Evolutionary conservation across 371 early-diverging fungal species (phyloP).

Genomic region (Rhizopus delemar): DNA sequence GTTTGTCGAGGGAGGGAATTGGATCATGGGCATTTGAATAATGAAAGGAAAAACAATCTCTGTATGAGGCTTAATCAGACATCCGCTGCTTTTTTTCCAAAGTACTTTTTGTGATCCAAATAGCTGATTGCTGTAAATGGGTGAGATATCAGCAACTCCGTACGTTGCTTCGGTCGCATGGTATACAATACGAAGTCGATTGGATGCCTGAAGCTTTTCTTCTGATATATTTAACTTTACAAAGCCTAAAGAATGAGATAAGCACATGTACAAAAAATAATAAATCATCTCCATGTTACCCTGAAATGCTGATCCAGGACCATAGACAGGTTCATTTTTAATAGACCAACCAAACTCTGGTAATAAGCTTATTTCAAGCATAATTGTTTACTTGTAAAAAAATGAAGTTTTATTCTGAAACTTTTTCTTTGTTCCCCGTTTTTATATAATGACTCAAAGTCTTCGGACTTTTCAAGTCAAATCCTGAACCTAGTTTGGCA

Average conservation of each 20-base stretch:
- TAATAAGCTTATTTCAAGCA: slow-evolving; percentile 13
- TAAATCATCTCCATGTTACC: slow-evolving; percentile 6
- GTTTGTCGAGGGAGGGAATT: slow-evolving; percentile 21
- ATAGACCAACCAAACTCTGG: slow-evolving; percentile 26
- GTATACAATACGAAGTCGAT: slow-evolving; percentile 18
- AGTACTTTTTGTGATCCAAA: slow-evolving; percentile 20
- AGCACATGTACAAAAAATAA: not conserved
- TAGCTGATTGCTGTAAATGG: slow-evolving; percentile 9
- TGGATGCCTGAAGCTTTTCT: slow-evolving; percentile 7
- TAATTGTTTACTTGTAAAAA: not conserved
- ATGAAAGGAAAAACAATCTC: slow-evolving; percentile 19
- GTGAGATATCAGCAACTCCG: not conserved
- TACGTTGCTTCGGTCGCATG: slow-evolving; percentile 17
- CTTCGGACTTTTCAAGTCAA: too few relatives aligned
- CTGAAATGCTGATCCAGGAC: slow-evolving; percentile 32
- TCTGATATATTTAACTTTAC: slow-evolving; percentile 10
- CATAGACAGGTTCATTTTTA: slow-evolving; percentile 16
- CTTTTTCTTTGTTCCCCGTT: not conserved
- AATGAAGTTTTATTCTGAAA: not conserved
- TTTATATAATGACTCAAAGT: too few relatives aligned
- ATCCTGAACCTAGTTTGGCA: too few relatives aligned
- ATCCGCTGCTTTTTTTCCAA: slow-evolving; percentile 3
- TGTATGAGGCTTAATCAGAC: not conserved
- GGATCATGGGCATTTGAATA: slow-evolving; percentile 23
- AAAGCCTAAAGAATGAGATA: slow-evolving; percentile 7